Base-by-base conservation (phyloP, 495 filamentous ascomycete genomes). In the Mytilinidion resinicola region DNA sequence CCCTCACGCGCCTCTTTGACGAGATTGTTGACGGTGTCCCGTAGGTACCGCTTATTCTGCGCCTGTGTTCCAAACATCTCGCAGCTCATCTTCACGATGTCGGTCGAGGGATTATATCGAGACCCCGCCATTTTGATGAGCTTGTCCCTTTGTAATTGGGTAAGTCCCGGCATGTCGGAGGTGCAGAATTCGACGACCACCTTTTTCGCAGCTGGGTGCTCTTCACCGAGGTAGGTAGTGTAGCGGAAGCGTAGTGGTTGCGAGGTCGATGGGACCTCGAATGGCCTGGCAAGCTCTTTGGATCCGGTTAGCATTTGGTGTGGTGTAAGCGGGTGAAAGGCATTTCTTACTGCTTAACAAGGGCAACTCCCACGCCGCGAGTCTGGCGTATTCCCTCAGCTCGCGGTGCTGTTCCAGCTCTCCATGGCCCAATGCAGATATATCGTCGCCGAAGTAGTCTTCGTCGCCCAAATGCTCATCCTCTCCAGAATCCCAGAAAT, bases 351-450 rank as follows among this genome's bases (percentile, higher is more conserved):
- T 85, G 67, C 85, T 82, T 53, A 98, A 77, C 60, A 92, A 74
- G 17, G 93, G 93, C 90, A 97, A 90, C 74, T 97, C 93, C 90
- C 95, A 99, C 36, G 91, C 90, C 42, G 85, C 80, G 62, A 96
- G 79, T 50, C 93, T 80, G 21, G 88, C 84, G 68, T 95, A 96
- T 61, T 96, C 85, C 77, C 93, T 79, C 62, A 89, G 78, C 70
- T 99, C 93, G 36, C 93, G 81, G 66, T 92, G 90, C 68, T 90
- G 80, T 67, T 96, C 91, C 56, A 99, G 73, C 73, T 97, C 88
- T 53, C 80, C 85, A 71, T 97, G 91, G 0, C 80, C 93, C 63
- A 87, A 76, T 34, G 80, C 78, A 51, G 86, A 85, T 39, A 99
- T 88, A 70, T 96, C 90, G 62, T 95, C 88, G 56, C 89, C 86